Conservation (phyloP, 768 basidiomycete genomes). For the Russula compacta region DNA sequence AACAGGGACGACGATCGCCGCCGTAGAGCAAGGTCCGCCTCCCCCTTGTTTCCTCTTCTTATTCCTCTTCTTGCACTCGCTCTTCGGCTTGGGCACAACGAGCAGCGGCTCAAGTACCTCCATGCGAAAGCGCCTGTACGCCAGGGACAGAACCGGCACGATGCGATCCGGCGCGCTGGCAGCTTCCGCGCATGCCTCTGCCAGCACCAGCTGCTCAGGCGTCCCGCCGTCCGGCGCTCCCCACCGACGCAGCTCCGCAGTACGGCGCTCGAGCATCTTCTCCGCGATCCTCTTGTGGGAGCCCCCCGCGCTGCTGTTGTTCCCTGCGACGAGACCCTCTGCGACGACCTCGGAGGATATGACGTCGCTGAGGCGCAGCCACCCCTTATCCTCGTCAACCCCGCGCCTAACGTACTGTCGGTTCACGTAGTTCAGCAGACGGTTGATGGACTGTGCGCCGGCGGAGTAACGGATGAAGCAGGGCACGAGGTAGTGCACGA, state of each 20-base stretch:
- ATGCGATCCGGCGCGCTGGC: constrained; percentile 60
- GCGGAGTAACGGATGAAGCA: constrained; percentile 62
- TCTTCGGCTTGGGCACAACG: constrained; percentile 54
- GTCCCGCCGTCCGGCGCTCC: constrained; percentile 49
- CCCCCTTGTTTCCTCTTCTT: constrained; percentile 45
- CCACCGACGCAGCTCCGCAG: constrained; percentile 63
- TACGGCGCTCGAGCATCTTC: constrained; percentile 47
- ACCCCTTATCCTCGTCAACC: constrained; percentile 70
- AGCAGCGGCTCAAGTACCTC: constrained; percentile 66
- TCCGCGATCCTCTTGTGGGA: constrained; percentile 52
- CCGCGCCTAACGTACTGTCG: constrained; percentile 68
- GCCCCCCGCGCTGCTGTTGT: constrained; percentile 37
- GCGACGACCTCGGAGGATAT: constrained; percentile 23
- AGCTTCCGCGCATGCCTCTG: constrained; percentile 67
- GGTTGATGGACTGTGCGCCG: constrained; percentile 58
- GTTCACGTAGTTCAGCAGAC: constrained; percentile 66
- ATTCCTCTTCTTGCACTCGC: constrained; percentile 28
- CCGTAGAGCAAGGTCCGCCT: constrained; percentile 4
- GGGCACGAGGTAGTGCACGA: constrained; percentile 63
- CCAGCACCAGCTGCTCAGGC: constrained; percentile 39
- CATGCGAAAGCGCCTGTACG: constrained; percentile 60
- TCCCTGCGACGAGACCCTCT: neutral
- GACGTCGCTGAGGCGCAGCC: constrained; percentile 61
- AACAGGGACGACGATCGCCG: neutral
- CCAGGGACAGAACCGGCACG: constrained; percentile 54